Evolutionary conservation across 2,329 filamentous ascomycete genomes (phyloP), one percentile per base, ranked within the genome.

Genomic region (Dryadomyces sulphureus): DNA sequence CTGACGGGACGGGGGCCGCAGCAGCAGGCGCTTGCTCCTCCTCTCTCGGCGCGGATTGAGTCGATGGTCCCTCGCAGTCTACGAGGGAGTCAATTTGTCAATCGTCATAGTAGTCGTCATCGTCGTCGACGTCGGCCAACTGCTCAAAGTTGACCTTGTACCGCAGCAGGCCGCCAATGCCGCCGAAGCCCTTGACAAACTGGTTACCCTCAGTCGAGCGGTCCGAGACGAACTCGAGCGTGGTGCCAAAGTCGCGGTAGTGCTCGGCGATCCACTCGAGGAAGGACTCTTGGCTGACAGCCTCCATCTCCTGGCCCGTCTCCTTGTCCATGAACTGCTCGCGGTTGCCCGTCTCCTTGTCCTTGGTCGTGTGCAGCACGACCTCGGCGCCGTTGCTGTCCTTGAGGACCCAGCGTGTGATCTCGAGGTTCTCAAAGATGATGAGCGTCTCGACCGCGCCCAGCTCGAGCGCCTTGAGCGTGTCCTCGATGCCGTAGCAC

Each of bases 141-240:
- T 98, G 93, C 70, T 98, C 93, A 70, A 98, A 98, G 74, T 98
- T 98, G 74, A 98, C 87, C 74, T 95, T 95, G 80, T 98, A 98
- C 57, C 92, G 88, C 62, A 98, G 79, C 60, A 98, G 82, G 54
- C 90, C 90, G 55, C 92, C 92, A 57, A 98, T 94, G 61, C 92
- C 92, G 81, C 92, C 92, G 61, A 98, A 98, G 53, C 92, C 92
- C 73, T 95, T 96, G 60, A 98, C 92, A 68, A 98, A 98, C 72
- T 98, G 92, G 69, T 98, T 98, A 62, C 92, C 92, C 69, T 98
- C 92, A 50, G 86, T 94, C 50, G 90, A 96, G 54, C 88, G 83
- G 64, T 98, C 93, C 42, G 92, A 95, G 53, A 98, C 92, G 57
- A 98, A 98, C 65, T 98, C 92, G 38, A 98, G 78, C 27, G 80